Evolutionary conservation across 306 rosid genomes (phyloP).

Genomic region (Quercus glauca): DNA sequence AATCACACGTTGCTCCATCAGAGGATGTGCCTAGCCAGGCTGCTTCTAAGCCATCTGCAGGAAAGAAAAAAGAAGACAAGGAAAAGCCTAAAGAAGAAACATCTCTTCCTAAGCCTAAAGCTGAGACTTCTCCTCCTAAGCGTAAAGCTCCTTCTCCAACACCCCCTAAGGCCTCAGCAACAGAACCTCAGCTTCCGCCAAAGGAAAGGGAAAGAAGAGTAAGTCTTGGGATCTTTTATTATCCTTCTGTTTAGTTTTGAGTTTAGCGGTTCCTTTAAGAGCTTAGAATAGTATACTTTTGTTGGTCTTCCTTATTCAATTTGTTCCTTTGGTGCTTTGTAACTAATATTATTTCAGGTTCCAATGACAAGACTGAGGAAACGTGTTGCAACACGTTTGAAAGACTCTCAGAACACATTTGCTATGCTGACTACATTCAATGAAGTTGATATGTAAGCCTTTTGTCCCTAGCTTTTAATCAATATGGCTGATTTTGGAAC

Average conservation of each 20-base stretch:
- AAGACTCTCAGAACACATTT: slow-evolving; percentile 66
- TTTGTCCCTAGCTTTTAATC: not conserved
- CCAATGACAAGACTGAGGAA: slow-evolving; percentile 72
- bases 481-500: not conserved
- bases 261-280: not conserved
- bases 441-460: slow-evolving; percentile 62
- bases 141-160: slow-evolving; percentile 39
- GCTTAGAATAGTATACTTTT: not conserved
- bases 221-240: slow-evolving; percentile 22
- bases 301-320: not conserved
- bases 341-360: slow-evolving; percentile 32
- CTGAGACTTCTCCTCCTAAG: slow-evolving; percentile 32
- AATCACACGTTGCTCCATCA: slow-evolving; percentile 37
- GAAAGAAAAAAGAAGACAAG: slow-evolving; percentile 29
- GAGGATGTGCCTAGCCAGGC: slow-evolving; percentile 26
- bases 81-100: slow-evolving; percentile 33
- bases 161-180: slow-evolving; percentile 21
- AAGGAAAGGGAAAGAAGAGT: slow-evolving; percentile 68
- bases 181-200: slow-evolving; percentile 33
- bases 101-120: slow-evolving; percentile 26
- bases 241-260: not conserved
- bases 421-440: slow-evolving; percentile 68
- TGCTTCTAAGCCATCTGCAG: slow-evolving; percentile 34
- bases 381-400: slow-evolving; percentile 64
- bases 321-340: not conserved